Percentiles rank a stretch among this genome's conserved stretches.
These are phyloP conservation scores for Circinella umbellata DNA, from an alignment of 371 early-diverging fungal species.

Conservation along the genomic window DNA sequence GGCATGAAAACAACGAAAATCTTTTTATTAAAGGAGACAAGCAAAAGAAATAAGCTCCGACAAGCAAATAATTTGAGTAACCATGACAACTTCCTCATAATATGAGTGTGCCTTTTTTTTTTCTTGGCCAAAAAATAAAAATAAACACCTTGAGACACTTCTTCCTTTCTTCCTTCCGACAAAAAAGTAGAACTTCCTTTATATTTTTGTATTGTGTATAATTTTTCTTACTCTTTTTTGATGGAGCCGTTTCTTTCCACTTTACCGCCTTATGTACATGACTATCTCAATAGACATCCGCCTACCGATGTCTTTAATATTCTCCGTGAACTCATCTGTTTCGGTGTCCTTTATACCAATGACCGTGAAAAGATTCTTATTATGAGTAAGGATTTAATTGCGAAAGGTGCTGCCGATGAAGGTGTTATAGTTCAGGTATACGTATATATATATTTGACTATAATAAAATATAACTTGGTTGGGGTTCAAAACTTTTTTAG, in stretches of 20 bases:
- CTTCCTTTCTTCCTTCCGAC: background rate
- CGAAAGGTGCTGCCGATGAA: conserved; percentile 26
- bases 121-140: too few relatives aligned
- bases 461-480: too few relatives aligned
- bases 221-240: background rate
- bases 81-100: too few relatives aligned
- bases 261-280: conserved; percentile 56
- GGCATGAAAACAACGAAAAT: too few relatives aligned
- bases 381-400: conserved; percentile 28
- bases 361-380: conserved; percentile 41
- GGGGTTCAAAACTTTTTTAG: too few relatives aligned
- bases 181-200: too few relatives aligned
- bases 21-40: too few relatives aligned
- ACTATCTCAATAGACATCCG: conserved; percentile 43
- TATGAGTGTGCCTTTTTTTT: too few relatives aligned
- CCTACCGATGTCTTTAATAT: conserved; percentile 50
- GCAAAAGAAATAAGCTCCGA: too few relatives aligned
- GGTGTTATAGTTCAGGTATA: background rate
- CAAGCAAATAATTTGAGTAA: too few relatives aligned
- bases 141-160: too few relatives aligned
- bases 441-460: too few relatives aligned
- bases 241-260: conserved; percentile 56
- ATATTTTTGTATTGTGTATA: background rate
- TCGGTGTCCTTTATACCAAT: conserved; percentile 54
- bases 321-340: conserved; percentile 50